Percentiles rank a stretch among this genome's conserved stretches.
Evolutionary conservation across 2,329 filamentous ascomycete species (phyloP).

Genomic region (Penicillium freii): DNA sequence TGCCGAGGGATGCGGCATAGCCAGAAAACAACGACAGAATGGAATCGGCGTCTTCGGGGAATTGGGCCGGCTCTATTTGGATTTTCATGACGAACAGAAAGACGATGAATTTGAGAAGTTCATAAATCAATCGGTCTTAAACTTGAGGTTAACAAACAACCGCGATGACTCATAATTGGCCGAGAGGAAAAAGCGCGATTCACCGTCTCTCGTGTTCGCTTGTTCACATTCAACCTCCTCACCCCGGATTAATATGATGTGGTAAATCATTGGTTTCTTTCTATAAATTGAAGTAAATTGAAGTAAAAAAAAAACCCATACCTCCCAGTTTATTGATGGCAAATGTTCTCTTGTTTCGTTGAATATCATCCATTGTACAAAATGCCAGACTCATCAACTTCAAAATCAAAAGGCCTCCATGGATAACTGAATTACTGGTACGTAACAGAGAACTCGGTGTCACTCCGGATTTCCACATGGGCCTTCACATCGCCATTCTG

Average conservation of each 20-base stretch:
- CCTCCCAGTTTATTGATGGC: not conserved
- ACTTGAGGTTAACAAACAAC: not conserved
- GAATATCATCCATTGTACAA: not conserved
- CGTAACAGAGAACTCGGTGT: conserved; percentile 29
- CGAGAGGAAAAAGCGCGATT: not conserved
- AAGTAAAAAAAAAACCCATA: not conserved
- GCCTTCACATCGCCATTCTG: conserved; percentile 42
- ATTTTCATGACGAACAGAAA: conserved; percentile 11
- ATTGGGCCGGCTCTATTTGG: conserved; percentile 40
- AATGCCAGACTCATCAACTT: not conserved
- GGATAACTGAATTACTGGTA: conserved; percentile 10
- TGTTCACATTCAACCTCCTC: not conserved
- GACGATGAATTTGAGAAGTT: not conserved
- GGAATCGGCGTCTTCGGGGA: conserved; percentile 42
- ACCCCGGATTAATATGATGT: not conserved
- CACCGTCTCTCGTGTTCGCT: not conserved
- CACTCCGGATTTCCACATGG: conserved; percentile 24
- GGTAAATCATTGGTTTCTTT: not conserved
- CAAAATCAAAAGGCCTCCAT: not conserved
- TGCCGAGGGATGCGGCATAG: conserved; percentile 47
- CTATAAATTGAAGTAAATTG: not conserved
- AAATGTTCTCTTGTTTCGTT: not conserved
- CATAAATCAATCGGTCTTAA: not conserved
- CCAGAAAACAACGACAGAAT: conserved; percentile 46
- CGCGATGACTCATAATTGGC: not conserved